Evolutionary conservation across 495 filamentous ascomycete genomes (phyloP), one percentile per base, ranked within the genome.

Genomic region (Hypoxylon crocopeplum): DNA sequence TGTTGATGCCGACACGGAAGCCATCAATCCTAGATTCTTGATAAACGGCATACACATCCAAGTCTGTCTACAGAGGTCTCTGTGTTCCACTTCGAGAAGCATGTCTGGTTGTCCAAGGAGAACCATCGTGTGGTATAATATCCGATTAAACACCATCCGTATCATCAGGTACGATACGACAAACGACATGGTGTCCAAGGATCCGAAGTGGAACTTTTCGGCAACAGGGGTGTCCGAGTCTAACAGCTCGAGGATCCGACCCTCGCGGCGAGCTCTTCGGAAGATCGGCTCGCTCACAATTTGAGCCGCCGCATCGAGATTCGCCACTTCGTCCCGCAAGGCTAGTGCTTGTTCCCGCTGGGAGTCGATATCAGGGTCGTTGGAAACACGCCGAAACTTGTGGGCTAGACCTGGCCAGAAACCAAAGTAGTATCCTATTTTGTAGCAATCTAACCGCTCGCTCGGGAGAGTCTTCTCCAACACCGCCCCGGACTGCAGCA

Each of bases 41-140:
- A 62, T 21, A 30, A 56, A 56, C 10, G 59, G 59, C n/a, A 62
- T 47, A 16, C 47, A 56, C 52, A 48, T 56, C 59, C 59, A 62
- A 3, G 27, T 52, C 25, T 48, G 48, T 1, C 7, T 45, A 24
- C 51, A 47, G 1, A 62, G 15, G 0, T 51, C 20, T 19, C 32
- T 24, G 8, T 56, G 17, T 13, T 56, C 59, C 8, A 36, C 15
- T 17, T 51, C 39, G 13, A 62, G 19, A n/a, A 27, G 4, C 19
- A 11, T 8, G 21, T 62, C 34, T 6, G 32, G 29, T 5, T 56
- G n/a, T 1, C 47, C 29, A 17, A 62, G 21, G 0, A 62, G 13
- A 16, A 13, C 12, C 1, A 33, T 27, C 11, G 20, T 5, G 2
- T 62, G 39, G 21, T 52, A 25, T 1, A 40, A 15, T 7, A 62